A percentile compares a stretch with the other conserved stretches of the same genome.
phyloP scores from a whole-genome alignment of 148 eudicot species.

The Persicaria maculosa region DNA sequence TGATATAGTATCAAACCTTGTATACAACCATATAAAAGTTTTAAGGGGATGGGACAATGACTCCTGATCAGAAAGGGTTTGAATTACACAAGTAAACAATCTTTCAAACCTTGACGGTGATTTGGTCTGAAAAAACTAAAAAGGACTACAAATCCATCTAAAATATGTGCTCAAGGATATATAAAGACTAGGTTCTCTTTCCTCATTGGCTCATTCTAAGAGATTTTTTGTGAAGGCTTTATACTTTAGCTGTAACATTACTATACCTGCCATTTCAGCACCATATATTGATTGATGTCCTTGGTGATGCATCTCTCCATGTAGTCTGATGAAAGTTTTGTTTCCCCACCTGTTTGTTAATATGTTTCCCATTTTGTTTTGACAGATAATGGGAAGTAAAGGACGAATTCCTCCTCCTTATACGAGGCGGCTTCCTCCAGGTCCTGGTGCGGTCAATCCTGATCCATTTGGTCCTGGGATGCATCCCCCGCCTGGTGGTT shows the following conservation, averaged over 20 bases:
- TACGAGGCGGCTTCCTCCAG: conserved; percentile 61
- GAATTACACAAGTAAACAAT: no score
- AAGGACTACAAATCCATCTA: not conserved
- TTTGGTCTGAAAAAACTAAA: no score
- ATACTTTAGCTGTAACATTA: not conserved
- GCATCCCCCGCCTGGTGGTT: conserved; percentile 59
- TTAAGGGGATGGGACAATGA: not conserved
- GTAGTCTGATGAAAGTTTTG: not conserved
- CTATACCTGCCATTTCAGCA: not conserved
- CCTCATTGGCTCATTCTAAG: not conserved
- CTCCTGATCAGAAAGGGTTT: no score
- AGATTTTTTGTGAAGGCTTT: not conserved
- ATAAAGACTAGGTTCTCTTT: not conserved
- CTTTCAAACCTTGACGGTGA: no score
- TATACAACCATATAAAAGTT: not conserved
- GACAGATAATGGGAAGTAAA: conserved; percentile 68
- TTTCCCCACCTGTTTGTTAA: not conserved
- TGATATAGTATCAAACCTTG: not conserved
- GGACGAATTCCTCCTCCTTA: conserved; percentile 84
- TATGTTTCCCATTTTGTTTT: not conserved
- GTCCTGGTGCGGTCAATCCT: conserved; percentile 36
- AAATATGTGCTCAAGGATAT: not conserved
- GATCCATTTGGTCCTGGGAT: conserved; percentile 42
- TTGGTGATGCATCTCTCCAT: not conserved
- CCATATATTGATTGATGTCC: not conserved